A percentile compares a stretch with the other conserved stretches of the same genome.
Evolutionary conservation across 129 eudicot species (phyloP).

Genomic region (Flaveria ramosissima): DNA sequence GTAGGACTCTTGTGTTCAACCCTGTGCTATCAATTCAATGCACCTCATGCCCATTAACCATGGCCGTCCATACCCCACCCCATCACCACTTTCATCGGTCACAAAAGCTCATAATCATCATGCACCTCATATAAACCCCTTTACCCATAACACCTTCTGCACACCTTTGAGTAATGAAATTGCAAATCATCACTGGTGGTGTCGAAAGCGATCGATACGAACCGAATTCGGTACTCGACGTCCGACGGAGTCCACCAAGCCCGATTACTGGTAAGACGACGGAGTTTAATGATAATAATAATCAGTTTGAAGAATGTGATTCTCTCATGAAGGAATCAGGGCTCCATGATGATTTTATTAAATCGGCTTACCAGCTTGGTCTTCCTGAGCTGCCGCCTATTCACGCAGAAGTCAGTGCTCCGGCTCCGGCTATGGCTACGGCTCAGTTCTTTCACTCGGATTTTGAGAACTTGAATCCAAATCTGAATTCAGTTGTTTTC

Average conservation of each 20-base stretch:
- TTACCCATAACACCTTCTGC: not conserved
- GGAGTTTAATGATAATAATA: conserved; percentile 17
- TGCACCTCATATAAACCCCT: conserved; percentile 1
- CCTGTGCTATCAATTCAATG: conserved; percentile 43
- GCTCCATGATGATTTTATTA: conserved; percentile 72
- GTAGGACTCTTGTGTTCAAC: conserved; percentile 16
- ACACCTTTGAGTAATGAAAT: conserved; percentile 71
- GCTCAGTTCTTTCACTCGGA: conserved; percentile 46
- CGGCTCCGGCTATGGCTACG: conserved; percentile 21
- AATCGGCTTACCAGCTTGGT: conserved; percentile 39
- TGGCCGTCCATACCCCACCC: conserved; percentile 48
- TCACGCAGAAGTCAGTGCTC: conserved; percentile 23
- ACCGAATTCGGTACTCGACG: conserved; percentile 91
- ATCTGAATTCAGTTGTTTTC: conserved; percentile 40
- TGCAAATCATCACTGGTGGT: conserved; percentile 37
- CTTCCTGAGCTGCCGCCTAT: conserved; percentile 59
- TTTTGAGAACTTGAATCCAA: conserved; percentile 42
- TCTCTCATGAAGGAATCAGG: conserved; percentile 83
- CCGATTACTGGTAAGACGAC: conserved; percentile 50
- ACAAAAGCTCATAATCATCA: conserved; percentile 65
- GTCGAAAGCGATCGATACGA: conserved; percentile 56
- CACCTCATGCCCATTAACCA: conserved; percentile 40
- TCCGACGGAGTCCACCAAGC: conserved; percentile 73
- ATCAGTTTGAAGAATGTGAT: conserved; percentile 83
- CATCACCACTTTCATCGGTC: conserved; percentile 39